Percentiles rank a stretch among this genome's conserved stretches.
Conservation (phyloP, 345 rosid species). For the Eucalyptus melliodora region DNA sequence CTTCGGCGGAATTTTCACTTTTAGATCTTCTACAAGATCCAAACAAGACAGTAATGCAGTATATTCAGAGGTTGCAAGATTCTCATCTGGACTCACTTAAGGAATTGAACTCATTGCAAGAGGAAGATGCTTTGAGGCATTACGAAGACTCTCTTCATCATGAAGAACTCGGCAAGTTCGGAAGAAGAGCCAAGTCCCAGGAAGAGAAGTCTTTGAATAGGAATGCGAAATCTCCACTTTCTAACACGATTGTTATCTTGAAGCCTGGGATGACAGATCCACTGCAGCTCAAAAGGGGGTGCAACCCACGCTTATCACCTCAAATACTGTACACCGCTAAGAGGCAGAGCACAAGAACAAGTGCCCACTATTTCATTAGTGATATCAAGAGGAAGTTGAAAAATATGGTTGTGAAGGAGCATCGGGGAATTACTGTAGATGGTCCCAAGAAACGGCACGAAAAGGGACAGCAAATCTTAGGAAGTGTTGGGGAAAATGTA, state of each 20-base stretch:
- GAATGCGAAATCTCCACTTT: constrained; percentile 24
- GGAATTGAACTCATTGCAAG: constrained; percentile 3
- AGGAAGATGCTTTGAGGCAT: constrained; percentile 1
- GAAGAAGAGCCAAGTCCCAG: constrained; percentile 30
- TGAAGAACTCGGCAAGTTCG: constrained; percentile 41
- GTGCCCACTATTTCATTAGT: not conserved
- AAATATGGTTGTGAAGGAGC: constrained; percentile 19
- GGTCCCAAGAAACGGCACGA: constrained; percentile 6
- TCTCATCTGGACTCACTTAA: constrained; percentile 14
- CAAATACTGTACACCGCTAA: not conserved
- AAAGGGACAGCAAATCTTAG: not conserved
- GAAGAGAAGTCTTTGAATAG: constrained; percentile 16
- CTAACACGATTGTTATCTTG: constrained; percentile 57
- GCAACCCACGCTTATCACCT: constrained; percentile 13
- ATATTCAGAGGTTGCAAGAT: constrained; percentile 29
- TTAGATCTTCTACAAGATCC: constrained; percentile 58
- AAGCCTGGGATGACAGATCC: constrained; percentile 44
- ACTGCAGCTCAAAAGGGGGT: constrained; percentile 28
- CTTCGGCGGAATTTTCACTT: constrained; percentile 69
- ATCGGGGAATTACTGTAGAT: constrained; percentile 13
- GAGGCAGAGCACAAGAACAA: constrained; percentile 25
- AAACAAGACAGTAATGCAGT: constrained; percentile 36
- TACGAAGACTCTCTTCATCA: constrained; percentile 4
- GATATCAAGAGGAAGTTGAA: not conserved
- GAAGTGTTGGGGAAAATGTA: constrained; percentile 10